Evolutionary conservation across 2,329 filamentous ascomycete species (phyloP).

Genomic region (Ophiostoma ips): DNA sequence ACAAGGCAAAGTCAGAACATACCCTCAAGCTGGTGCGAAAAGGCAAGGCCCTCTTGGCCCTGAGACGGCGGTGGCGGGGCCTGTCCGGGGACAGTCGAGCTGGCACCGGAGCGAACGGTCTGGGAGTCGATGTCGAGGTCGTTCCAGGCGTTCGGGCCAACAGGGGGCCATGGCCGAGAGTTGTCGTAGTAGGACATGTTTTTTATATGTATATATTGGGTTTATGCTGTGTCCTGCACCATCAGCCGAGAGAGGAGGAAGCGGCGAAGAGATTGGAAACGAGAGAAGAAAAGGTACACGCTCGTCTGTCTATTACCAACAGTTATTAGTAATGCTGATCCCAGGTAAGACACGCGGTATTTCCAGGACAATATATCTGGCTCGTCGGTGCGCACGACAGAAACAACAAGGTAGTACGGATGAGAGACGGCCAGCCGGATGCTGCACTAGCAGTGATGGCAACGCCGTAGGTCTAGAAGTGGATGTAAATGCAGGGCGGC

Average conservation of each 20-base stretch:
- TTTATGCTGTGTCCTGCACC: neutral
- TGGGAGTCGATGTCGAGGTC: conserved; percentile 17
- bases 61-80: conserved; percentile 16
- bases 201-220: too few relatives aligned
- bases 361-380: too few relatives aligned
- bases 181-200: conserved; percentile 20
- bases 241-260: neutral
- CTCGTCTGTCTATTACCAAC: neutral
- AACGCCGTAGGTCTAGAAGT: too few relatives aligned
- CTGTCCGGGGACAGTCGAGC: conserved; percentile 22
- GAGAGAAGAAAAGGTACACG: neutral
- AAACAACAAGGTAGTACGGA: neutral
- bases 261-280: neutral
- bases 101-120: conserved; percentile 20
- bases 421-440: neutral
- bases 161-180: conserved; percentile 17
- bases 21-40: conserved; percentile 25
- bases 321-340: neutral
- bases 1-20: conserved; percentile 13
- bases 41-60: conserved; percentile 16
- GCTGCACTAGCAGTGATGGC: too few relatives aligned
- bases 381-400: neutral
- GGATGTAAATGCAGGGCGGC: too few relatives aligned
- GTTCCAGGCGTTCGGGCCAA: conserved; percentile 17
- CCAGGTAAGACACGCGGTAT: neutral